These are phyloP conservation scores for Talaromyces atroroseus DNA, from an alignment of 2,329 filamentous ascomycete genomes.

Conservation along the genomic window DNA sequence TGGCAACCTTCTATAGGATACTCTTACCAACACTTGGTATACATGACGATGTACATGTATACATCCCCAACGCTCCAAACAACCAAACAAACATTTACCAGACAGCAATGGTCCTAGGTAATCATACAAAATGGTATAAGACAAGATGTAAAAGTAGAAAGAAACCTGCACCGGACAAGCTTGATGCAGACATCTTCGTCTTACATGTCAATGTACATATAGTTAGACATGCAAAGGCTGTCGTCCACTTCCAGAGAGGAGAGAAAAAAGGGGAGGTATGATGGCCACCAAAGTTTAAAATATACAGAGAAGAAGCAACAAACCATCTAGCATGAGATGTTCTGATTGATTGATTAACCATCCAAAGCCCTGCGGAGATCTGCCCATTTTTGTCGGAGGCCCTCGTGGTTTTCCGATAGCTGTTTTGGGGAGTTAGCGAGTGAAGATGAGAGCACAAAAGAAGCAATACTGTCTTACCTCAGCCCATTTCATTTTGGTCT, in stretches of 20 bases:
- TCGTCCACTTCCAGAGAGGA: not conserved
- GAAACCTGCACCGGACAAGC: not conserved
- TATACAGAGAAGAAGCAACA: constrained; percentile 11
- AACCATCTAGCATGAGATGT: not conserved
- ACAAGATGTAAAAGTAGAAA: not conserved
- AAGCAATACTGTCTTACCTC: constrained; percentile 66
- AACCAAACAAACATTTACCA: not conserved
- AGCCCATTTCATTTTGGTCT: constrained; percentile 90
- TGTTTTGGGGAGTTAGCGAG: constrained; percentile 32
- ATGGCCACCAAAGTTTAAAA: not conserved
- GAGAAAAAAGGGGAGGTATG: not conserved
- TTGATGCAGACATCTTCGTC: not conserved
- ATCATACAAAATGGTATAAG: constrained; percentile 12
- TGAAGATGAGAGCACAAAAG: not conserved
- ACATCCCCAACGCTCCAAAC: not conserved
- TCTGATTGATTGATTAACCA: constrained; percentile 18
- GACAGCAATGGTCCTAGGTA: not conserved
- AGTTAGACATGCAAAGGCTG: not conserved
- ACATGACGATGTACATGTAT: not conserved
- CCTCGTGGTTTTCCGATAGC: constrained; percentile 66
- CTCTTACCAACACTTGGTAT: not conserved
- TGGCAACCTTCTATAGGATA: not conserved
- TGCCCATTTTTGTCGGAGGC: constrained; percentile 69
- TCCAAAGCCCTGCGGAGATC: constrained; percentile 59
- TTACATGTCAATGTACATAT: not conserved